Evolutionary conservation across 768 basidiomycete species (phyloP), one percentile per base, ranked within the genome.

Genomic region (Phanerochaete carnosa): DNA sequence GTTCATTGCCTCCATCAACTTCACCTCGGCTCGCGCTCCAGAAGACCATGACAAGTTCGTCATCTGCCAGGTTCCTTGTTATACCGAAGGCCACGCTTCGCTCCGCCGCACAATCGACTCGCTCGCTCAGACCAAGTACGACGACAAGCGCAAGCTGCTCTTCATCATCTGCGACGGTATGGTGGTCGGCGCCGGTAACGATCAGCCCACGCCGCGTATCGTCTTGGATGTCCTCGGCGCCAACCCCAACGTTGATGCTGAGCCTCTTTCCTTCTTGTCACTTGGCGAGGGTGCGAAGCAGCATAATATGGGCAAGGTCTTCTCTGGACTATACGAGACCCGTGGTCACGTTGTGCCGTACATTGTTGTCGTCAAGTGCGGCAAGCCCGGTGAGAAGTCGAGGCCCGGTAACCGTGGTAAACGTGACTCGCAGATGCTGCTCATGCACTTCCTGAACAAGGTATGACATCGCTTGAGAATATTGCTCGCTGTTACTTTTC

Each of bases 371-470:
- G 92, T 88, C 74, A 98, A 99, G 75, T 82, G 95, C 39, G 95
- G 97, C 59, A 97, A 96, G 74, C 97, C 95, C 1, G 92, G 89
- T 7, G 97, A 99, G 77, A 86, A 94, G 52, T 85, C 85, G 37
- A 84, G 94, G 8, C 97, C 97, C 46, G 97, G 97, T 55, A 99
- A 99, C 76, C 86, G 97, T 72, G 96, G 97, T 68, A 98, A 99
- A 77, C 90, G 96, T 74, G 97, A 99, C 70, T 94, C 94, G 43
- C 97, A 99, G 77, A 92, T 98, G 86, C 69, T 92, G 43, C 76
- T 98, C 46, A 94, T 99, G 92, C 93, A 94, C 70, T 98, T 96
- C 82, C 83, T 98, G 79, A 99, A 99, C 79, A 95, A 94, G 84
- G 92, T 89, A 65, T 23, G 79, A n/a, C n/a, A n/a, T n/a, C 60